Evolutionary conservation across 345 rosid genomes (phyloP).

Genomic region (Bruguiera sexangula): DNA sequence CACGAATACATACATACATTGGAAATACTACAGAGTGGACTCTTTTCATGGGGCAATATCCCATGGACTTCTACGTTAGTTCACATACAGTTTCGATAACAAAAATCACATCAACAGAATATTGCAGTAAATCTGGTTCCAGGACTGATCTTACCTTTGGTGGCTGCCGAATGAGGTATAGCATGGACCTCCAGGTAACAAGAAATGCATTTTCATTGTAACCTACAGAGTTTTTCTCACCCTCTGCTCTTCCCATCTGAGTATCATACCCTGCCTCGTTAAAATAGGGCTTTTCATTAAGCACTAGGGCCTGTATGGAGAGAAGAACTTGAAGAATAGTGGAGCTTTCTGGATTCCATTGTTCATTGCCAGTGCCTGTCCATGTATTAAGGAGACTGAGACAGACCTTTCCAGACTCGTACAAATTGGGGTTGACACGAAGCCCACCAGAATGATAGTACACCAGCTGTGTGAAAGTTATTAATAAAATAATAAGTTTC

Average conservation of each 20-base stretch:
- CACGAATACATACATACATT: too few species aligned
- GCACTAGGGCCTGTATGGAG: conserved; percentile 94
- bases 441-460: conserved; percentile 86
- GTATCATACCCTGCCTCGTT: conserved; percentile 92
- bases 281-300: conserved; percentile 94
- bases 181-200: conserved; percentile 83
- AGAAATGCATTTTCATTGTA: conserved; percentile 88
- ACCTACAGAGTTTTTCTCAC: conserved; percentile 84
- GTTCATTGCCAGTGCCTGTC: conserved; percentile 83
- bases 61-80: background rate
- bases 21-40: too few species aligned
- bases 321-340: conserved; percentile 87
- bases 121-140: background rate
- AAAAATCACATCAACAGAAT: background rate
- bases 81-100: background rate
- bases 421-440: conserved; percentile 85
- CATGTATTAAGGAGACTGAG: conserved; percentile 92
- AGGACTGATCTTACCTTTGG: conserved; percentile 56
- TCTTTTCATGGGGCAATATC: too few species aligned
- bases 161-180: conserved; percentile 57
- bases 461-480: conserved; percentile 50
- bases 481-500: conserved; percentile 1
- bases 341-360: conserved; percentile 80
- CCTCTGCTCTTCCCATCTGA: conserved; percentile 78
- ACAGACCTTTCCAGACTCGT: conserved; percentile 88